A percentile compares a stretch with the other conserved stretches of the same genome.
Evolutionary conservation across 2,329 filamentous ascomycete species (phyloP).

Genomic region (Fusarium austroafricanum): DNA sequence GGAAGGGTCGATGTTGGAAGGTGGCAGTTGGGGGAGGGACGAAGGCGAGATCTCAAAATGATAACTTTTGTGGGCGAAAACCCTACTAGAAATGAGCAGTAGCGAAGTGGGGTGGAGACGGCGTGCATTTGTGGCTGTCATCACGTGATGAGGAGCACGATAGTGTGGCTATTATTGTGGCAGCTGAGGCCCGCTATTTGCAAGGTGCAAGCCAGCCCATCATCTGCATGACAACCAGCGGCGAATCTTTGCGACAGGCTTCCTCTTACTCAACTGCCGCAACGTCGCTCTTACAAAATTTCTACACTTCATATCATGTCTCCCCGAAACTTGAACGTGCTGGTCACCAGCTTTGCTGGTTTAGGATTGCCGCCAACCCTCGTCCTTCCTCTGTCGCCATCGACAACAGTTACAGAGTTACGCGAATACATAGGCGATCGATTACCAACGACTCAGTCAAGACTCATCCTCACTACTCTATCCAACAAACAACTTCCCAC

Average conservation of each 20-base stretch:
- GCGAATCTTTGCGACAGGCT: conserved; percentile 20
- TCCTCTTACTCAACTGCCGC: neutral
- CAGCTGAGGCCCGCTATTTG: conserved; percentile 12
- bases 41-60: conserved; percentile 56
- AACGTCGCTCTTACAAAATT: neutral
- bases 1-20: conserved; percentile 63
- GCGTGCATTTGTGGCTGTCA: conserved; percentile 43
- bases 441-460: conserved; percentile 66
- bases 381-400: conserved; percentile 75
- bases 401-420: conserved; percentile 75
- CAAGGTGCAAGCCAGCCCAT: neutral
- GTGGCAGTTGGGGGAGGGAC: conserved; percentile 53
- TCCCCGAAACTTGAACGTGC: conserved; percentile 75
- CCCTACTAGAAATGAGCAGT: conserved; percentile 53
- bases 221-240: conserved; percentile 10
- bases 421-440: conserved; percentile 71
- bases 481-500: conserved; percentile 76
- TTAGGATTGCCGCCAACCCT: conserved; percentile 85
- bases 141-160: conserved; percentile 50
- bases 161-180: conserved; percentile 34
- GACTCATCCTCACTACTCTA: conserved; percentile 83
- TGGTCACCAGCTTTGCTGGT: conserved; percentile 86
- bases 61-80: conserved; percentile 60
- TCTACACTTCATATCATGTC: conserved; percentile 59
- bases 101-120: conserved; percentile 50